Conservation (phyloP, 2,329 filamentous ascomycete genomes). For the Rutstroemia sp. region DNA sequence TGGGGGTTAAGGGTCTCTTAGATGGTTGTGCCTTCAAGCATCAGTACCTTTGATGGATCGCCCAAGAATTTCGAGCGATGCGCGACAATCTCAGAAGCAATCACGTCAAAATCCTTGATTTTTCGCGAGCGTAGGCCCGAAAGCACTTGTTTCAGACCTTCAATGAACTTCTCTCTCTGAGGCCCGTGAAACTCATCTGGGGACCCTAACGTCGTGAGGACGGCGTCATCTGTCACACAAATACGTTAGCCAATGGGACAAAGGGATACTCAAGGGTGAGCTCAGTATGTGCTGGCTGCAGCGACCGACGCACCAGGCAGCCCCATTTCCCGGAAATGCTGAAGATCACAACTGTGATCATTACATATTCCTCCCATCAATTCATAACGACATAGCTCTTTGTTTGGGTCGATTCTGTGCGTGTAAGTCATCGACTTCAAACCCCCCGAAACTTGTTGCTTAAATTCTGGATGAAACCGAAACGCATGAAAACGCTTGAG, state of each 20-base stretch:
- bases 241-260: slow-evolving; percentile 33
- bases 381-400: slow-evolving; percentile 70
- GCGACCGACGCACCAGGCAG: slow-evolving; percentile 62
- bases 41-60: slow-evolving; percentile 56
- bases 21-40: slow-evolving; percentile 37
- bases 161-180: slow-evolving; percentile 52
- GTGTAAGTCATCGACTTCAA: slow-evolving; percentile 90
- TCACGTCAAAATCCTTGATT: slow-evolving; percentile 57
- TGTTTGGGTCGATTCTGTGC: slow-evolving; percentile 74
- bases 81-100: slow-evolving; percentile 59
- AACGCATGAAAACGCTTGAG: slow-evolving; percentile 78
- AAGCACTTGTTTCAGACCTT: slow-evolving; percentile 54
- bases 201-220: slow-evolving; percentile 64
- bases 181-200: slow-evolving; percentile 56
- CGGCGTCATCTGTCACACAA: slow-evolving; percentile 54
- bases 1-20: slow-evolving; percentile 12
- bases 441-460: slow-evolving; percentile 61
- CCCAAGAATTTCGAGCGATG: slow-evolving; percentile 58
- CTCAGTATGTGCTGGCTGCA: slow-evolving; percentile 18
- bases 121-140: slow-evolving; percentile 51
- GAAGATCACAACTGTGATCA: slow-evolving; percentile 62
- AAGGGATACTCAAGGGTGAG: slow-evolving; percentile 22
- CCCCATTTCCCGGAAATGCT: slow-evolving; percentile 73
- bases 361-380: slow-evolving; percentile 63
- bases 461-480: slow-evolving; percentile 78